These are phyloP conservation scores for Physcomitrium patens DNA, from an alignment of 225 moss, liverwort and hornwort genomes.

Conservation along the genomic window DNA sequence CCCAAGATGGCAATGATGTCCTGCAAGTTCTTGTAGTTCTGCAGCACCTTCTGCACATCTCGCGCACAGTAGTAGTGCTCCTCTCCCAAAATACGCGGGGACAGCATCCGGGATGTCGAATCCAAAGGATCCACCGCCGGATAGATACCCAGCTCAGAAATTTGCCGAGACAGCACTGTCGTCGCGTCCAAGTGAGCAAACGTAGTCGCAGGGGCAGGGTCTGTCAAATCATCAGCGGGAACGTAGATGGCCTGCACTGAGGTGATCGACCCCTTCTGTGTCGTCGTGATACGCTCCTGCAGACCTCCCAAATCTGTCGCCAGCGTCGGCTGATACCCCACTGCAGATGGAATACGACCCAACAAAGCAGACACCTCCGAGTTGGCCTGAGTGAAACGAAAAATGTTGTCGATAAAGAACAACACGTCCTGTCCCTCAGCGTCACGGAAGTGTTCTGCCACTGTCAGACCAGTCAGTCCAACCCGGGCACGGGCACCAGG, in stretches of 20 bases:
- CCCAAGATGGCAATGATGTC: conserved; percentile 97
- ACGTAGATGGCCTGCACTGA: conserved; percentile 98
- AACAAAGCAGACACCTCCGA: conserved; percentile 97
- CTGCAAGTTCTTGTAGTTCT: conserved; percentile 97
- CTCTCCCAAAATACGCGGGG: conserved; percentile 83
- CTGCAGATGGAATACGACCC: conserved; percentile 95
- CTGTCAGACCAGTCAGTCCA: conserved; percentile 87
- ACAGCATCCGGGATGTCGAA: conserved; percentile 93
- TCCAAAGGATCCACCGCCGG: conserved; percentile 98
- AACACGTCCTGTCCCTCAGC: conserved; percentile 94
- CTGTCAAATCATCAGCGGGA: conserved; percentile 93
- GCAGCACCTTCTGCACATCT: conserved; percentile 91
- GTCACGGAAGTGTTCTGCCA: conserved; percentile 97
- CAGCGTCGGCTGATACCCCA: conserved; percentile 95
- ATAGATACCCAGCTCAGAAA: conserved; percentile 94
- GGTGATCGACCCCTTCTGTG: conserved; percentile 90
- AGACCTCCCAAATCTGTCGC: conserved; percentile 95
- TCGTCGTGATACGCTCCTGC: conserved; percentile 95
- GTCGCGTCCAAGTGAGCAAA: conserved; percentile 98
- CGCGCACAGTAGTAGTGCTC: conserved; percentile 92
- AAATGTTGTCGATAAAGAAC: conserved; percentile 96
- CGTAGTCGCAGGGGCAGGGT: conserved; percentile 94
- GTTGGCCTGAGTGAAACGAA: conserved; percentile 99
- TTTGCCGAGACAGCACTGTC: conserved; percentile 90
- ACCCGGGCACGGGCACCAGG: conserved; percentile 71